These are phyloP conservation scores for Cladophialophora yegresii DNA, from an alignment of 2,329 filamentous ascomycete genomes.

Conservation along the genomic window DNA sequence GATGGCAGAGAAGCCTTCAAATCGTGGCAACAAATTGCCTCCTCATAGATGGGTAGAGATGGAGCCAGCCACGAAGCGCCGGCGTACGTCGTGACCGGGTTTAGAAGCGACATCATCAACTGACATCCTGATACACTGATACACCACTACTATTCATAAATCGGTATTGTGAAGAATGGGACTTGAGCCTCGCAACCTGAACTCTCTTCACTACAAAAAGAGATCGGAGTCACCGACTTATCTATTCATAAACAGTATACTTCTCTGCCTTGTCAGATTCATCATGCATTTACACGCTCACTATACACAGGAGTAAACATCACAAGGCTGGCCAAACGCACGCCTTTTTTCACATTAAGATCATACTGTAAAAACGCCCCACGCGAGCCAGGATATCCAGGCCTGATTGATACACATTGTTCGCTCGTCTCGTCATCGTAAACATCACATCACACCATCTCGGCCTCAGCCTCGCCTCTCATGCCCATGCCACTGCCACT, in stretches of 20 bases:
- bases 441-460: too few species aligned
- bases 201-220: neutral
- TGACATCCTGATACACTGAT: neutral
- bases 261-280: neutral
- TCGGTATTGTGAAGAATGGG: neutral
- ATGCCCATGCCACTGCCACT: constrained; percentile 6
- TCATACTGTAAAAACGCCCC: too few species aligned
- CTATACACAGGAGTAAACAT: neutral
- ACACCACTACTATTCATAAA: neutral
- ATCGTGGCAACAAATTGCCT: neutral
- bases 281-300: neutral
- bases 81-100: neutral
- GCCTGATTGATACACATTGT: too few species aligned
- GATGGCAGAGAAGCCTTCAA: neutral
- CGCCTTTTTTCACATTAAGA: neutral
- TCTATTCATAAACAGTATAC: neutral
- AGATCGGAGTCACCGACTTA: neutral
- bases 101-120: neutral
- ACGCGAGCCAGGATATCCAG: neutral
- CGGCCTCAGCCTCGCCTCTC: neutral
- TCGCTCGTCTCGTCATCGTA: neutral
- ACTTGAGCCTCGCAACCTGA: neutral
- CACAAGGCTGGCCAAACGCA: neutral
- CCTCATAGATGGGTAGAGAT: neutral
- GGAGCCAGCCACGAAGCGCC: neutral